phyloP scores from a whole-genome alignment of 306 rosid species.

The Mimosa bimucronata region DNA sequence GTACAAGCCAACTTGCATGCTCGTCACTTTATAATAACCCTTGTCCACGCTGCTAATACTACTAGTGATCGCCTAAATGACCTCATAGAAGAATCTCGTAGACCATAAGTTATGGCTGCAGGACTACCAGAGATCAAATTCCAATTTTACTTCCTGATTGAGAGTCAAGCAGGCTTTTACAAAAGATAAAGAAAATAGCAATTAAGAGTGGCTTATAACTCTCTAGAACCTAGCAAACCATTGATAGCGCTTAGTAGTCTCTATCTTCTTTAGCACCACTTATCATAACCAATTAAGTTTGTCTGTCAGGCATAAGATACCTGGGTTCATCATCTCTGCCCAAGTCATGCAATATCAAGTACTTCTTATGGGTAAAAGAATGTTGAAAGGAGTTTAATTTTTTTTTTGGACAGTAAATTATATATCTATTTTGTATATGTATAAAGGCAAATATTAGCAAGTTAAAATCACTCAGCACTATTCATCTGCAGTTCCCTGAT shows the following conservation, averaged over 20 bases:
- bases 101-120: constrained; percentile 27
- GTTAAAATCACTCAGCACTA: constrained; percentile 13
- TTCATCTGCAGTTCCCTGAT: background rate
- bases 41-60: constrained; percentile 3
- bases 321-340: constrained; percentile 12
- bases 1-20: background rate
- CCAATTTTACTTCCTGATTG: constrained; percentile 3
- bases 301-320: constrained; percentile 7
- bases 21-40: background rate
- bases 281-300: constrained; percentile 29
- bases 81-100: constrained; percentile 18
- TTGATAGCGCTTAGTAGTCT: constrained; percentile 4
- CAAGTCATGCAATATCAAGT: constrained; percentile 8
- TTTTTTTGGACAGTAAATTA: background rate
- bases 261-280: constrained; percentile 19
- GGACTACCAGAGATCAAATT: background rate
- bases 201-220: constrained; percentile 1
- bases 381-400: background rate
- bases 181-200: constrained; percentile 12
- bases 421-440: background rate
- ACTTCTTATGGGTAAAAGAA: constrained; percentile 1
- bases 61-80: constrained; percentile 11
- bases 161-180: constrained; percentile 29
- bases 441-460: constrained; percentile 14
- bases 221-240: constrained; percentile 16